Base-by-base conservation (phyloP, 169 alveolate genomes). In the Plasmodium inui region DNA sequence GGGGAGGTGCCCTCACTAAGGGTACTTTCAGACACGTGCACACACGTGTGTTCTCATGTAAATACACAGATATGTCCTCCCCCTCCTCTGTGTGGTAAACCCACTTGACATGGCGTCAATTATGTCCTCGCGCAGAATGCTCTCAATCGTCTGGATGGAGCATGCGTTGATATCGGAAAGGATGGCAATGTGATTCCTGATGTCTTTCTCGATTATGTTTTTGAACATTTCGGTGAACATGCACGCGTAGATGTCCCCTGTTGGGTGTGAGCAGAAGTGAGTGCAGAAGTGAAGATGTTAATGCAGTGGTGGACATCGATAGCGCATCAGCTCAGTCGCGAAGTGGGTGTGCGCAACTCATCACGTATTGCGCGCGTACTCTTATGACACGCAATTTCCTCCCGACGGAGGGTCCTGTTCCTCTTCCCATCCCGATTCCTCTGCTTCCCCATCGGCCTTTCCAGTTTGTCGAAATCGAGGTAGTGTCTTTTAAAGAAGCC, bases 191-290 rank as follows among this genome's bases (percentile, higher is more conserved):
- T 71, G 57, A 34, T 82, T 80, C 57, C 53, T 91, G n/a, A 91
- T 91, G 30, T 91, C 86, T 3, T 80, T 91, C 67, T 82, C 44
- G 61, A 91, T 91, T 82, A 91, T 91, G 76, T 82, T 72, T 71
- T 91, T 91, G 76, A 91, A 91, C 95, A 91, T 91, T 70, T 78
- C 95, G 46, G 95, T 67, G 73, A 91, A 91, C 95, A 91, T 91
- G 61, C 34, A 72, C 41, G 84, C 83, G 84, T 73, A 91, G 19
- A 91, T 82, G 10, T 91, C 92, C 73, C 71, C 95, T 91, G 72
- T 14, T 74, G 30, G 73, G 12, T 37, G 55, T 28, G 39, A 85
- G 41, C 17, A 44, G 57, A 85, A 46, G 39, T 76, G 71, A 39
- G 17, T 37, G 12, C 30, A 19, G 55, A 72, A 44, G 17, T 30